A percentile compares a stretch with the other conserved stretches of the same genome.
phyloP scores from a whole-genome alignment of 1,284 basidiomycete species.

The Austroboletus niveus region DNA sequence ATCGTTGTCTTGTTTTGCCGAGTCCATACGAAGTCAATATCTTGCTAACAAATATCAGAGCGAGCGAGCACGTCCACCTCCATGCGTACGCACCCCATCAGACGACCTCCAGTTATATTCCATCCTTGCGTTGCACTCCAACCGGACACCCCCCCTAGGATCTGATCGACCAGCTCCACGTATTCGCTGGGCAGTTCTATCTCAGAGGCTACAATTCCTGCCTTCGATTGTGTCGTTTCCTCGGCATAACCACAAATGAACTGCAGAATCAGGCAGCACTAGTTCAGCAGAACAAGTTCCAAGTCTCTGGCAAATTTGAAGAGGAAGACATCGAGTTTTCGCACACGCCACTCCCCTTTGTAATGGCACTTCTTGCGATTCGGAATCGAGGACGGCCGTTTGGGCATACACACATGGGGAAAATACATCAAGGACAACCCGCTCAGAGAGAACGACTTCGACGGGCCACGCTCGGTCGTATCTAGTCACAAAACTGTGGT shows the following conservation, averaged over 20 bases:
- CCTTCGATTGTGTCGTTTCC: not conserved
- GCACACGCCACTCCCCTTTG: not conserved
- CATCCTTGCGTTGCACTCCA: conserved; percentile 24
- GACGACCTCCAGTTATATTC: conserved; percentile 38
- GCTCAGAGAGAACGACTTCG: no score
- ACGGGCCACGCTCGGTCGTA: no score
- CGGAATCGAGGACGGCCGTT: no score
- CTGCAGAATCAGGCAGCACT: not conserved
- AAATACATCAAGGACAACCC: no score
- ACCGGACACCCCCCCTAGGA: not conserved
- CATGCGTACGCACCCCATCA: conserved; percentile 39
- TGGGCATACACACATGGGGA: no score
- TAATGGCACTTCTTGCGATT: no score
- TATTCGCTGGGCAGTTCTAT: no score
- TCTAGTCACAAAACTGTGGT: not conserved
- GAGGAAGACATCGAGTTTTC: not conserved
- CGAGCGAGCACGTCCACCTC: conserved; percentile 33
- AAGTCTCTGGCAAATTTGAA: not conserved
- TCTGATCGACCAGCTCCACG: not conserved
- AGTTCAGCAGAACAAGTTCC: not conserved
- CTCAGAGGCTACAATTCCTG: conserved; percentile 22
- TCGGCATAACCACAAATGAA: not conserved
- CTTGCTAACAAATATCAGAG: conserved; percentile 38
- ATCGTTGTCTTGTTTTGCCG: conserved; percentile 31
- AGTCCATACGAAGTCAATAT: conserved; percentile 44